Evolutionary conservation across 257 asterid species (phyloP).

Genomic region (Lavandula angustifolia): DNA sequence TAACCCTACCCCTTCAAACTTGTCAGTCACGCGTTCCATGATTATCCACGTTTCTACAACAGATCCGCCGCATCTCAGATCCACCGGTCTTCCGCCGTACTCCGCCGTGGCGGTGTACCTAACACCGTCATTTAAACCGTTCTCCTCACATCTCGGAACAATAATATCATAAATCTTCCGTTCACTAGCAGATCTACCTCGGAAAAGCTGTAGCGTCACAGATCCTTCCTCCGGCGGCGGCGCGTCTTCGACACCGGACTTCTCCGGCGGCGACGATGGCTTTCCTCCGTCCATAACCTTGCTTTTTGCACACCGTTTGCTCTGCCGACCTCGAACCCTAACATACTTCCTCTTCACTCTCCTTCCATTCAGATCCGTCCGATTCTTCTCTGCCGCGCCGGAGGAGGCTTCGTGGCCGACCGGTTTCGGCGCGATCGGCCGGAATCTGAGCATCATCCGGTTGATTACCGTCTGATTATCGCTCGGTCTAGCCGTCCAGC

Average conservation of each 20-base stretch:
- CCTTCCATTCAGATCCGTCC: conserved; percentile 15
- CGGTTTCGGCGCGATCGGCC: conserved; percentile 66
- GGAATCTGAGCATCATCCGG: conserved; percentile 47
- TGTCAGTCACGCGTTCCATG: conserved; percentile 45
- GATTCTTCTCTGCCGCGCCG: conserved; percentile 23
- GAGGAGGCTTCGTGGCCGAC: conserved; percentile 25
- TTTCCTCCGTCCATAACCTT: neutral
- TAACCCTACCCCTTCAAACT: conserved; percentile 37
- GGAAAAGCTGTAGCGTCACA: conserved; percentile 47
- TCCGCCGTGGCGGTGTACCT: conserved; percentile 5
- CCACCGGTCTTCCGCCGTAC: conserved; percentile 19
- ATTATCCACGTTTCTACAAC: conserved; percentile 39
- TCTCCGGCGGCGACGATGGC: conserved; percentile 30
- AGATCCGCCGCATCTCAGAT: conserved; percentile 13
- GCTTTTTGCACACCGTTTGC: conserved; percentile 19
- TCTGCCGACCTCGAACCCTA: conserved; percentile 39
- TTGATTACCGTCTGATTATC: conserved; percentile 21
- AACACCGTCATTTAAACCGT: conserved; percentile 5
- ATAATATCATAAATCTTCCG: neutral
- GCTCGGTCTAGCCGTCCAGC: conserved; percentile 13
- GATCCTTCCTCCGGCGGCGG: conserved; percentile 20
- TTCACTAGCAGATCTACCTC: conserved; percentile 43
- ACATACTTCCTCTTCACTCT: conserved; percentile 54
- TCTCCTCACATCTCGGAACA: neutral
- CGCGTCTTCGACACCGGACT: conserved; percentile 24